A percentile compares a stretch with the other conserved stretches of the same genome.
These are phyloP conservation scores for Sesbania bispinosa DNA, from an alignment of 306 rosid species.

Conservation along the genomic window DNA sequence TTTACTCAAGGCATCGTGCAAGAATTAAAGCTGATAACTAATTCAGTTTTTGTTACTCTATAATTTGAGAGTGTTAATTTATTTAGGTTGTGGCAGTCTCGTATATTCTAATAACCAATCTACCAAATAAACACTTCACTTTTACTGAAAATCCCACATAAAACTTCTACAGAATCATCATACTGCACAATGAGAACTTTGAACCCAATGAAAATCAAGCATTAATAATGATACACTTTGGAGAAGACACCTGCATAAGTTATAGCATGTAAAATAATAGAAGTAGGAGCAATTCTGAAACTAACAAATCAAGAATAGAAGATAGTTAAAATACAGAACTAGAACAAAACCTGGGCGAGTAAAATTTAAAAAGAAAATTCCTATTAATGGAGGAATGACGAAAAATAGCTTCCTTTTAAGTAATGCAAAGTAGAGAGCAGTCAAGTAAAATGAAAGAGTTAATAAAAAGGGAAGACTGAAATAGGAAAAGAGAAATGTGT, in stretches of 20 bases:
- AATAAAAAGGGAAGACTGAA: background rate
- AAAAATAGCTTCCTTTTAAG: background rate
- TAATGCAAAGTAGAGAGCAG: conserved; percentile 2
- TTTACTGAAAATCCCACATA: background rate
- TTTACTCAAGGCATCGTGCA: conserved; percentile 4
- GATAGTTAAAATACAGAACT: background rate
- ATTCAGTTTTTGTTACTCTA: background rate
- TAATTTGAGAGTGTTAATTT: background rate
- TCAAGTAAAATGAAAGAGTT: conserved; percentile 16
- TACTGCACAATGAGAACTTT: background rate
- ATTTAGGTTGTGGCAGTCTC: background rate
- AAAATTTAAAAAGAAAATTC: background rate
- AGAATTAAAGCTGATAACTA: background rate
- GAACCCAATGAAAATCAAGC: background rate
- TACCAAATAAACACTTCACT: background rate
- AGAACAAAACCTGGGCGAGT: background rate
- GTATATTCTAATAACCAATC: background rate
- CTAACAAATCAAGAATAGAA: background rate
- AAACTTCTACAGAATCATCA: background rate
- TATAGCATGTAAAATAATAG: background rate
- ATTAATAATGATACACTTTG: background rate
- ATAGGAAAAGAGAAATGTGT: conserved; percentile 12
- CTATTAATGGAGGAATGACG: background rate
- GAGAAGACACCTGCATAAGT: background rate
- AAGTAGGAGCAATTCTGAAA: background rate